Evolutionary conservation across 805 yeast genomes (phyloP).

Genomic region (Yarrowia sp.): DNA sequence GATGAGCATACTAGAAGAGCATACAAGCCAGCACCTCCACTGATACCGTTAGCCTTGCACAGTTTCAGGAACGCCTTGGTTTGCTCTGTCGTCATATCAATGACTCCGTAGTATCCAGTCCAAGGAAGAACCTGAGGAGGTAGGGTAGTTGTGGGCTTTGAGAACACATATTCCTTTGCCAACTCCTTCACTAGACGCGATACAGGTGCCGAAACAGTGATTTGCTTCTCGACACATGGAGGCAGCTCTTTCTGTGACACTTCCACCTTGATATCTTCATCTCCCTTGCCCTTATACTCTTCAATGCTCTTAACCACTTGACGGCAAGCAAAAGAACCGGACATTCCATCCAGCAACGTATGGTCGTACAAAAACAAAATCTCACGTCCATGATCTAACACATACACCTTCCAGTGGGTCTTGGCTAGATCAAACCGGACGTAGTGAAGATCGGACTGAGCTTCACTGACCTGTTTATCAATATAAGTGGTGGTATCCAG

Average conservation of each 20-base stretch:
- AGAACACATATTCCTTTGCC: constrained; percentile 5
- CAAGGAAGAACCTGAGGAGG: constrained; percentile 5
- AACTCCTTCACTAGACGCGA: not conserved
- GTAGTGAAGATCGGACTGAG: constrained; percentile 4
- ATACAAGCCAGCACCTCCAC: constrained; percentile 10
- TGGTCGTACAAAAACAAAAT: constrained; percentile 34
- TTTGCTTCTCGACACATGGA: not conserved
- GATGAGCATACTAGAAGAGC: not conserved
- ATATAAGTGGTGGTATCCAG: not conserved
- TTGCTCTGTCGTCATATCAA: not conserved
- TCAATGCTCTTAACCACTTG: constrained; percentile 1
- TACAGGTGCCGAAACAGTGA: constrained; percentile 3
- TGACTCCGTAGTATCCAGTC: not conserved
- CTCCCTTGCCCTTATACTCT: not conserved
- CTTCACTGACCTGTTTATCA: not conserved
- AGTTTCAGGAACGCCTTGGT: not conserved
- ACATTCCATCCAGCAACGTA: constrained; percentile 33
- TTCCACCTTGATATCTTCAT: not conserved
- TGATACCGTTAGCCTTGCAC: constrained; percentile 6
- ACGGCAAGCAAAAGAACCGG: constrained; percentile 28
- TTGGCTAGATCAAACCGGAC: constrained; percentile 1
- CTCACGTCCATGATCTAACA: constrained; percentile 20
- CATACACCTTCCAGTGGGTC: constrained; percentile 30
- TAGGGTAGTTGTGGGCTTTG: not conserved
- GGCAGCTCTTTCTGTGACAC: constrained; percentile 1